These are phyloP conservation scores for Rhipidocladum racemiflorum DNA, from an alignment of 176 grass and related monocot species.

Conservation along the genomic window DNA sequence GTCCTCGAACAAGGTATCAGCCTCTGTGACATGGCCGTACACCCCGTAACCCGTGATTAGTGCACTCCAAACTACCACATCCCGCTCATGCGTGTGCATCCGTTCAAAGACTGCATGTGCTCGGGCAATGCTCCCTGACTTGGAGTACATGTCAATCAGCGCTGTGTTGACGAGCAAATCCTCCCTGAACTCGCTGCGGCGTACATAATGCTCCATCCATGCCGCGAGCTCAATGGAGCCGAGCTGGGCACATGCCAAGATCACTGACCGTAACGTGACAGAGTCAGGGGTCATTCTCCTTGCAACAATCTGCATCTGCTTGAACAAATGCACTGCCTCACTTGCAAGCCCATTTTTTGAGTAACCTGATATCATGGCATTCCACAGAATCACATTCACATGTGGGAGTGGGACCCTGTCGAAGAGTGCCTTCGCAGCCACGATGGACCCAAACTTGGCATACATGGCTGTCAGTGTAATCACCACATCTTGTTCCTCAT, in stretches of 20 bases:
- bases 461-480: constrained; percentile 58
- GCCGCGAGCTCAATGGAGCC: constrained; percentile 41
- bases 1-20: constrained; percentile 44
- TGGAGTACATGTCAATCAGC: constrained; percentile 66
- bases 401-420: constrained; percentile 18
- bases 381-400: constrained; percentile 66
- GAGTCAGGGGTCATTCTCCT: constrained; percentile 47
- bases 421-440: constrained; percentile 45
- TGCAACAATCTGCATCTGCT: constrained; percentile 39
- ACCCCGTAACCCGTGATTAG: constrained; percentile 56
- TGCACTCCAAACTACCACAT: constrained; percentile 78
- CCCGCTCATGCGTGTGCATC: constrained; percentile 22
- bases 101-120: constrained; percentile 45
- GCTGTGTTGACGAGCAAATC: constrained; percentile 68
- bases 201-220: constrained; percentile 58
- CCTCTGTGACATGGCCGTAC: constrained; percentile 54
- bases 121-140: constrained; percentile 52
- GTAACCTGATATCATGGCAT: constrained; percentile 79
- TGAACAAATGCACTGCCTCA: constrained; percentile 62
- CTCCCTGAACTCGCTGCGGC: constrained; percentile 39
- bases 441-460: constrained; percentile 53
- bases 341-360: constrained; percentile 59
- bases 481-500: constrained; percentile 50
- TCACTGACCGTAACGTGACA: constrained; percentile 49
- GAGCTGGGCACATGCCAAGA: constrained; percentile 61